Percentiles rank a stretch among this genome's conserved stretches.
phyloP scores from a whole-genome alignment of 2,329 filamentous ascomycete genomes.

The Aspergillus amoenus region DNA sequence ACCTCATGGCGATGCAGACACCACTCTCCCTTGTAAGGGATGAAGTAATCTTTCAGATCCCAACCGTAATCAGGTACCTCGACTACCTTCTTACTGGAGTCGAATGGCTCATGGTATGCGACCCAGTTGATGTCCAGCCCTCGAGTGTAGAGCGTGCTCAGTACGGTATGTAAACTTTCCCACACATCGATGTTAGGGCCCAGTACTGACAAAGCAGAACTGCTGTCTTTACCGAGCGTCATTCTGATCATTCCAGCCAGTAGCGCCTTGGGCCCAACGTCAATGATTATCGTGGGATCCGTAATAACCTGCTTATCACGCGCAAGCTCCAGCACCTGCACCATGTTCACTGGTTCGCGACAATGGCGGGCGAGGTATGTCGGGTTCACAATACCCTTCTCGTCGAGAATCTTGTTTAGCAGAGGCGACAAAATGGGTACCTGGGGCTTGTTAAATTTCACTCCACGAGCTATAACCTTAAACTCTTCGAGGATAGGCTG shows the following conservation, averaged over 20 bases:
- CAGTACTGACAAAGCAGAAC: constrained; percentile 61
- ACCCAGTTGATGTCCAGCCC: constrained; percentile 68
- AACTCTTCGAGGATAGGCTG: constrained; percentile 16
- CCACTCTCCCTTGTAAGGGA: constrained; percentile 53
- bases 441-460: constrained; percentile 54
- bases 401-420: constrained; percentile 56
- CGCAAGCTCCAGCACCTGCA: constrained; percentile 59
- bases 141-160: constrained; percentile 57
- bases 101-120: constrained; percentile 65
- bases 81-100: constrained; percentile 58
- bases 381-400: constrained; percentile 56
- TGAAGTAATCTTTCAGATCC: constrained; percentile 71
- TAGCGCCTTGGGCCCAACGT: constrained; percentile 71
- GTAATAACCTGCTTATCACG: constrained; percentile 51
- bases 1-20: neutral
- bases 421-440: constrained; percentile 70
- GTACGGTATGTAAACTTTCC: constrained; percentile 62
- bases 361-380: constrained; percentile 65
- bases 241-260: constrained; percentile 68
- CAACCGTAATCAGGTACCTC: constrained; percentile 66
- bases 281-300: constrained; percentile 68
- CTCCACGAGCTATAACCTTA: constrained; percentile 3
- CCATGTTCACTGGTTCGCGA: constrained; percentile 69
- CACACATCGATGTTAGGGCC: constrained; percentile 54
- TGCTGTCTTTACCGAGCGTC: constrained; percentile 56